Conservation (phyloP, 2,329 filamentous ascomycete species). For the Hymenoscyphus occultus region DNA sequence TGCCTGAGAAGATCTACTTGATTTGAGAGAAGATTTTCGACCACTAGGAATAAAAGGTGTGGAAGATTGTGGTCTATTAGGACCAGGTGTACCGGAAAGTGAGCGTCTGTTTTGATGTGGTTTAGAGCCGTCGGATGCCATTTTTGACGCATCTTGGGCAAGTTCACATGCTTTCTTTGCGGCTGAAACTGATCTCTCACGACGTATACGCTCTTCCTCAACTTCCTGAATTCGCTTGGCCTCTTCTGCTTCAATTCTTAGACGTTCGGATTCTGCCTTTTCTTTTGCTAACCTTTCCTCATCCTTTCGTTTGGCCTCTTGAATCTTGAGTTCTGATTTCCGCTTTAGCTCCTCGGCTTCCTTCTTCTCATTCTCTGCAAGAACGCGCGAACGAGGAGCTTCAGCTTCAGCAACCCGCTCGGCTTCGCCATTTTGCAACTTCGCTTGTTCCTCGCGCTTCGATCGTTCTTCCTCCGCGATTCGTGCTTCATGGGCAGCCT, state of each 20-base stretch:
- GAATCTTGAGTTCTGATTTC: slow-evolving; percentile 11
- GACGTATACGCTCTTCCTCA: slow-evolving; percentile 12
- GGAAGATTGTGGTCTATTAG: slow-evolving; percentile 22
- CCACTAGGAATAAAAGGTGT: slow-evolving; percentile 30
- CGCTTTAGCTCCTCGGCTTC: slow-evolving; percentile 11
- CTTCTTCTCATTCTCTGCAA: not conserved
- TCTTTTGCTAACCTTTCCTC: slow-evolving; percentile 20
- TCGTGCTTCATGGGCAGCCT: slow-evolving; percentile 19
- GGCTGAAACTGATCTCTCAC: slow-evolving; percentile 9
- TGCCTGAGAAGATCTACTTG: slow-evolving; percentile 22
- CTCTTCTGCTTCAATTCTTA: slow-evolving; percentile 23
- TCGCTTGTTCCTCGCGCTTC: slow-evolving; percentile 20
- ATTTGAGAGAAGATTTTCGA: slow-evolving; percentile 29
- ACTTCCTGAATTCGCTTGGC: slow-evolving; percentile 16
- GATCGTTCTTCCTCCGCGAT: slow-evolving; percentile 14
- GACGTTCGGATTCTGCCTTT: slow-evolving; percentile 20
- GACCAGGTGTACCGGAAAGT: slow-evolving; percentile 4
- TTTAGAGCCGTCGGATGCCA: not conserved
- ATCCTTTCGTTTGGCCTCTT: slow-evolving; percentile 17
- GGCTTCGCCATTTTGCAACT: slow-evolving; percentile 21
- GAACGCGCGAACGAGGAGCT: slow-evolving; percentile 19
- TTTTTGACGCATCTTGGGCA: slow-evolving; percentile 1
- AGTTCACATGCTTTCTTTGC: slow-evolving; percentile 10
- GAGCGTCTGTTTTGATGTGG: not conserved
- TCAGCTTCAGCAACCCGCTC: slow-evolving; percentile 18